A percentile compares a stretch with the other conserved stretches of the same genome.
Conservation (phyloP, 306 rosid species). For the Echinosophora koreensis region DNA sequence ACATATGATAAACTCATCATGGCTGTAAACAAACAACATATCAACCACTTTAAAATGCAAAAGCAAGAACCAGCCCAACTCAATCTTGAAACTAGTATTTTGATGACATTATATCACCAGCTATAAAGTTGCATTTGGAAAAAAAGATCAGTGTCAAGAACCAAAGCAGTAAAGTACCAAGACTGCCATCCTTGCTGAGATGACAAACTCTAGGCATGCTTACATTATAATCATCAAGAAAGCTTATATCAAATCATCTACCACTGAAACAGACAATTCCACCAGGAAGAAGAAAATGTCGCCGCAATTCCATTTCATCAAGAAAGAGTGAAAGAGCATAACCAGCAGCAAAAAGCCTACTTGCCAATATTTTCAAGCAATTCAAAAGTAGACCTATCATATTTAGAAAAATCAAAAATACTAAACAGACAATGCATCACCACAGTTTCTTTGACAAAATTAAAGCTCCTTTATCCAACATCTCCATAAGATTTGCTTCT, state of each 20-base stretch:
- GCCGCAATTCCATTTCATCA: not conserved
- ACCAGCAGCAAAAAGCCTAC: not conserved
- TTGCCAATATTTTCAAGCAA: not conserved
- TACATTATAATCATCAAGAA: not conserved
- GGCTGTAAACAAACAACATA: constrained; percentile 20
- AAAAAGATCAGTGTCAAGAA: not conserved
- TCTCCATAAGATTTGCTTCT: not conserved
- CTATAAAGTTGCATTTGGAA: constrained; percentile 4
- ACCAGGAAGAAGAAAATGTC: no score
- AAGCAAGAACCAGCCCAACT: not conserved
- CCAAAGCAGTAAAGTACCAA: constrained; percentile 16
- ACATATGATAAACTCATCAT: not conserved
- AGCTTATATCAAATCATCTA: not conserved
- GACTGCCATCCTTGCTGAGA: not conserved
- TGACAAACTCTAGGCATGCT: not conserved
- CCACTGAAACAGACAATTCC: not conserved
- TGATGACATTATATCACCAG: not conserved
- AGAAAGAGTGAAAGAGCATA: not conserved
- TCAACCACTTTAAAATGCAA: constrained; percentile 7
- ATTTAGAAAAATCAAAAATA: not conserved
- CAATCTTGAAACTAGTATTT: not conserved
- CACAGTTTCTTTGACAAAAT: not conserved
- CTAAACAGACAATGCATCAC: not conserved
- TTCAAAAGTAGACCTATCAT: constrained; percentile 7
- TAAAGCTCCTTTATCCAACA: constrained; percentile 20